Evolutionary conservation across 2,329 filamentous ascomycete species (phyloP).

Genomic region (Harringtonia aguacate): DNA sequence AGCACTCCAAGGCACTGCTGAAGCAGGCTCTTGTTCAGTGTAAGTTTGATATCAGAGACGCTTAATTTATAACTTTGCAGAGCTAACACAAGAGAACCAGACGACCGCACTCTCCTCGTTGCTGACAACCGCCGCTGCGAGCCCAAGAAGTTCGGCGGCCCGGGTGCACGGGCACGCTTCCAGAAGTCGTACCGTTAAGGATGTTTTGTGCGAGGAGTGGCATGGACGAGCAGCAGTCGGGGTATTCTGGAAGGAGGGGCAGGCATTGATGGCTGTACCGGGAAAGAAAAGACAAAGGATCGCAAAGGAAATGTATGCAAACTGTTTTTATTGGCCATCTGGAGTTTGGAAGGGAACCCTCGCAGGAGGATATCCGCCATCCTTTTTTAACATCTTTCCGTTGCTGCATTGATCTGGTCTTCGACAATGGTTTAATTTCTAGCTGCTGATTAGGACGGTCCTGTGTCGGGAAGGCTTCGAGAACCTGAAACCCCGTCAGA

Average conservation of each 20-base stretch:
- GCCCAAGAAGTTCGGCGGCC: conserved; percentile 96
- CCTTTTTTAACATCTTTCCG: conserved; percentile 28
- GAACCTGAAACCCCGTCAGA: too few relatives aligned
- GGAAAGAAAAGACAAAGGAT: conserved; percentile 1
- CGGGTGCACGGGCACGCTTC: conserved; percentile 89
- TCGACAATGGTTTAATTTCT: neutral
- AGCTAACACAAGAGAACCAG: neutral
- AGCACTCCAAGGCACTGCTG: conserved; percentile 99
- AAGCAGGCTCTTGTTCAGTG: conserved; percentile 92
- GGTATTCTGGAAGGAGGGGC: neutral
- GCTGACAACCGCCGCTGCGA: conserved; percentile 98
- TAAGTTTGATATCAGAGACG: conserved; percentile 9
- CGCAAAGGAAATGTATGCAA: conserved; percentile 6
- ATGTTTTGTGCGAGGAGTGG: neutral
- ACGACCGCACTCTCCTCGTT: conserved; percentile 61
- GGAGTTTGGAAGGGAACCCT: conserved; percentile 7
- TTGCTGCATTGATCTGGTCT: conserved; percentile 24
- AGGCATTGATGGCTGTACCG: neutral
- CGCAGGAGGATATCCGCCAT: conserved; percentile 13
- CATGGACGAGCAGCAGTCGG: too few relatives aligned
- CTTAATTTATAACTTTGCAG: neutral
- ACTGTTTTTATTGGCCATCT: conserved; percentile 7
- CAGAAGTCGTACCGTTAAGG: conserved; percentile 98
- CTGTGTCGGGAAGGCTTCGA: too few relatives aligned
- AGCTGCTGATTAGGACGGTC: too few relatives aligned